Evolutionary conservation across 2,329 filamentous ascomycete species (phyloP).

Genomic region (Aureobasidium melanogenum): DNA sequence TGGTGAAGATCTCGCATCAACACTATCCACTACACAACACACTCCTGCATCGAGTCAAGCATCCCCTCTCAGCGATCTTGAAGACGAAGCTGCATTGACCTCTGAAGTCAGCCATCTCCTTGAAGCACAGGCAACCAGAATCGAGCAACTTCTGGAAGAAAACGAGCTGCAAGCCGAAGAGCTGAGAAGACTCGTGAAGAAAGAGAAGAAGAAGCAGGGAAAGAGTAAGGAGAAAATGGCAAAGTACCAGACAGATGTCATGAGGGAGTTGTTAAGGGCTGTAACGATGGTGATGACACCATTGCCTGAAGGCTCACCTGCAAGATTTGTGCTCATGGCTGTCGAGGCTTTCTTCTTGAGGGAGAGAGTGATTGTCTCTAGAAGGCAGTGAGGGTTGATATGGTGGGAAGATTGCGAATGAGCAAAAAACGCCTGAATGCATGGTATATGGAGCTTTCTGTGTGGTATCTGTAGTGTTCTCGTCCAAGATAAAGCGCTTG

Average conservation of each 20-base stretch:
- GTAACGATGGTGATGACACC: not conserved
- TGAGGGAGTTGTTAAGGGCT: not conserved
- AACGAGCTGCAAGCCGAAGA: not conserved
- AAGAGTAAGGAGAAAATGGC: not conserved
- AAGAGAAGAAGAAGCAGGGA: not conserved
- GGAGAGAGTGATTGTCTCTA: not conserved
- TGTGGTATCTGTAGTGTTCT: not conserved
- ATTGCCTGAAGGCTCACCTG: not conserved
- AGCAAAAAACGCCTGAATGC: not conserved
- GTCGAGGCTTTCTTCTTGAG: not conserved
- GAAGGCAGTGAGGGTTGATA: not conserved
- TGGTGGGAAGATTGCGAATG: not conserved
- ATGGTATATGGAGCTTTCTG: not conserved
- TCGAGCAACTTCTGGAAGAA: not conserved
- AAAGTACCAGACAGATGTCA: not conserved
- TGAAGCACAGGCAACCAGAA: not conserved
- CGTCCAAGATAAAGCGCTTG: not conserved
- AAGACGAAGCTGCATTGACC: not conserved
- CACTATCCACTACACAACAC: not conserved
- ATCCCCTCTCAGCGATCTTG: not conserved
- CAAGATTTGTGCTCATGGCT: not conserved
- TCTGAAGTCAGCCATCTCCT: not conserved
- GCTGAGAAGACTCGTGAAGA: not conserved
- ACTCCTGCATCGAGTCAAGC: not conserved
- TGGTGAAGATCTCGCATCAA: not conserved